Evolutionary conservation across 176 grass and related monocot species (phyloP).

Genomic region (Pontederia crassipes): DNA sequence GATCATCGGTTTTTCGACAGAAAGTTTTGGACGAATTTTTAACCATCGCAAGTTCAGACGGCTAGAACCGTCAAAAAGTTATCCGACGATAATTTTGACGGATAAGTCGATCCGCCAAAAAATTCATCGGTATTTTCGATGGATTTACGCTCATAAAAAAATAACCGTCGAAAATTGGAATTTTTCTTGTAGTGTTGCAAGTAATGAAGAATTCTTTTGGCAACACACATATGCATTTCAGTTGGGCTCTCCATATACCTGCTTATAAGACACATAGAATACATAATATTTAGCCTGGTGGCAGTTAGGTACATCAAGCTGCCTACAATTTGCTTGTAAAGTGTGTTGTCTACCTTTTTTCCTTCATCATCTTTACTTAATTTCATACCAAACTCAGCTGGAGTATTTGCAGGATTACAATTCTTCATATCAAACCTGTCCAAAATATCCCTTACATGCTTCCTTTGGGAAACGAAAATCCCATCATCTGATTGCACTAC

Average conservation of each 20-base stretch:
- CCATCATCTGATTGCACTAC: not conserved
- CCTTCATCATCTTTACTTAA: not conserved
- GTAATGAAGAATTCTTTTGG: not conserved
- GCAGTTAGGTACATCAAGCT: not conserved
- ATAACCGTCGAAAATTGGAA: too few species aligned
- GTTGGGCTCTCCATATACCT: not conserved
- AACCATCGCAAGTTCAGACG: too few species aligned
- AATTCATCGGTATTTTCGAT: too few species aligned
- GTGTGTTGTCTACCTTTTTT: not conserved
- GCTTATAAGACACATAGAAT: not conserved
- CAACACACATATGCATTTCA: not conserved
- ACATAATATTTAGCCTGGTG: not conserved
- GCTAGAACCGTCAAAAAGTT: too few species aligned
- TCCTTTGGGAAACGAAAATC: not conserved
- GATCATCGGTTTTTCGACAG: too few species aligned
- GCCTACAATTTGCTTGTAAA: not conserved
- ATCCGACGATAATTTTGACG: too few species aligned
- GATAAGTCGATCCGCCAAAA: too few species aligned
- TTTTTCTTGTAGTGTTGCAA: not conserved
- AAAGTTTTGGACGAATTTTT: too few species aligned
- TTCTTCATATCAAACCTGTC: slow-evolving; percentile 3
- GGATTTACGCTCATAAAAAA: too few species aligned
- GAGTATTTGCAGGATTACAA: not conserved
- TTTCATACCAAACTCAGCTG: not conserved
- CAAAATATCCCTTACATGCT: not conserved